phyloP scores from a whole-genome alignment of 2,329 filamentous ascomycete genomes.

The Stemphylium lycopersici region DNA sequence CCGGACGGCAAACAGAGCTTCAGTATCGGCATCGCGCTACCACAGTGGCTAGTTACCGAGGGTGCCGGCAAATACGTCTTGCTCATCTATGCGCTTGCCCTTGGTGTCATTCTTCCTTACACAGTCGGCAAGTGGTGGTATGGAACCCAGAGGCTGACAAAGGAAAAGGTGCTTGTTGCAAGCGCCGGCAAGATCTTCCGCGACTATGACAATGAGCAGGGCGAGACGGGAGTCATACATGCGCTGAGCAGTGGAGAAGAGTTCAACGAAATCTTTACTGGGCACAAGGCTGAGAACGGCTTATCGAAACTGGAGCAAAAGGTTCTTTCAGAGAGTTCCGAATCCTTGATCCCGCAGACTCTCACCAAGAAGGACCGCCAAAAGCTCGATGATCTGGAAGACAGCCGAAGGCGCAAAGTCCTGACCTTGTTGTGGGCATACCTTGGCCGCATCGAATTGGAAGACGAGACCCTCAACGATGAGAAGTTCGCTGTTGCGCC shows the following conservation, averaged over 20 bases:
- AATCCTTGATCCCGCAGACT: constrained; percentile 60
- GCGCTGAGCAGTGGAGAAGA: constrained; percentile 87
- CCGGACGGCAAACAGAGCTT: constrained; percentile 98
- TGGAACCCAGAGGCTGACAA: constrained; percentile 88
- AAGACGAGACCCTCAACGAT: constrained; percentile 76
- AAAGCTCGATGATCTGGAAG: constrained; percentile 80
- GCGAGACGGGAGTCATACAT: constrained; percentile 77
- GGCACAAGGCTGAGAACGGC: constrained; percentile 78
- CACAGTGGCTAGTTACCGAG: constrained; percentile 88
- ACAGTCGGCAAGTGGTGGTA: constrained; percentile 99
- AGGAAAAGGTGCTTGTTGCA: constrained; percentile 90
- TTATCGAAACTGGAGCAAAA: constrained; percentile 83
- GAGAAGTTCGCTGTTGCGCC: constrained; percentile 90
- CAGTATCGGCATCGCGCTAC: constrained; percentile 95
- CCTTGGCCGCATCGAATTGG: constrained; percentile 83
- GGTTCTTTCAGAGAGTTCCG: constrained; percentile 68
- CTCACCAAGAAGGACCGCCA: constrained; percentile 76
- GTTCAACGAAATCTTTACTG: constrained; percentile 76
- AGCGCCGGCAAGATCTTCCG: constrained; percentile 94
- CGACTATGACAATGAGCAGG: constrained; percentile 85
- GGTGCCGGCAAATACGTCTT: constrained; percentile 96
- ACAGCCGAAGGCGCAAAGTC: constrained; percentile 80
- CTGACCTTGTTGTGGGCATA: constrained; percentile 94
- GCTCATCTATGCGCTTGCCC: constrained; percentile 82
- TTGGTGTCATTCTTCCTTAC: constrained; percentile 90